phyloP scores from a whole-genome alignment of 2,329 filamentous ascomycete genomes.

The Pseudohalonectria lignicola region DNA sequence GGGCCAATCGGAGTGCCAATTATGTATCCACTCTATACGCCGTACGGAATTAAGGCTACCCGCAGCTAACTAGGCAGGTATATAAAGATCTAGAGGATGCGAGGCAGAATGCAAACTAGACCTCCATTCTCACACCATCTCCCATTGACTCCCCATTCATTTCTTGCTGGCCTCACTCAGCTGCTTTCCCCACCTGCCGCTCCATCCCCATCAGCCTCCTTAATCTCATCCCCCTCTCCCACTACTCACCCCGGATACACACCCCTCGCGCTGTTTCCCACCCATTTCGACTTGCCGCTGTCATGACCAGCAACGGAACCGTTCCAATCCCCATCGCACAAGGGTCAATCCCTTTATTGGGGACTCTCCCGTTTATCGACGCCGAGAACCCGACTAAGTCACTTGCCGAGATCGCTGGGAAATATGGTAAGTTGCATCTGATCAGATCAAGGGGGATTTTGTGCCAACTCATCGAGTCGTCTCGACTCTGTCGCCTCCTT shows the following conservation, averaged over 20 bases:
- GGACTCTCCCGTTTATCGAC: background rate
- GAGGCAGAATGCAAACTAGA: no score
- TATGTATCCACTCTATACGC: no score
- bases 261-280: background rate
- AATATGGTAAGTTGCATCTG: conserved; percentile 41
- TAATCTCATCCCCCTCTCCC: background rate
- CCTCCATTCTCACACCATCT: no score
- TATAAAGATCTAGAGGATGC: no score
- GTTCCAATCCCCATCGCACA: background rate
- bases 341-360: conserved; percentile 1
- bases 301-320: background rate
- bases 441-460: no score
- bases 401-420: conserved; percentile 46
- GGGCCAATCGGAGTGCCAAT: no score
- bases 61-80: no score
- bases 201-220: background rate
- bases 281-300: background rate
- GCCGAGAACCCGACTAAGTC: conserved; percentile 42
- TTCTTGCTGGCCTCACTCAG: background rate
- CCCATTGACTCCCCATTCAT: background rate
- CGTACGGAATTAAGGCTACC: no score
- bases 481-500: no score
- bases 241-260: background rate
- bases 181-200: background rate
- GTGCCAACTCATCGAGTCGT: no score